Base-by-base conservation (phyloP, 306 rosid genomes). In the Quercus aquifolioides region DNA sequence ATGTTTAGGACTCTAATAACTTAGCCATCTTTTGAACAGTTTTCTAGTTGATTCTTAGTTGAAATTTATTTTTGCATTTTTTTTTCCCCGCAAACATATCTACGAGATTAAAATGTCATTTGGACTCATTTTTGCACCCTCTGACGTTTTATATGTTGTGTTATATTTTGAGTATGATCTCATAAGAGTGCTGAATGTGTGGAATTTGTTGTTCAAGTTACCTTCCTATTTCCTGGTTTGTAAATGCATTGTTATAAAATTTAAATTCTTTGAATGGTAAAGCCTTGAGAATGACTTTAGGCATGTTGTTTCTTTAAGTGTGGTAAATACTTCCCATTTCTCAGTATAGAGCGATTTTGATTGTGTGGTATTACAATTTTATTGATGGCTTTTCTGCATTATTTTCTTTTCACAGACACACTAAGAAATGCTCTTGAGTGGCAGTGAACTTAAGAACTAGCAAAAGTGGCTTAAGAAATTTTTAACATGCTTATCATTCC, bases 341-440 rank as follows among this genome's bases (percentile, higher is more conserved):
- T 60, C 56, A 25, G 64, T 21, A 31, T 46, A 38, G 59, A 51
- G 65, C 23, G 5, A 41, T 52, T 8, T 83, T 51, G 28, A 73
- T 71, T 70, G 49, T 76, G 52, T 64, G 69, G 76, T 49, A 55
- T 51, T 83, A 73, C 35, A 51, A 13, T 72, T 73, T 19, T 58
- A 23, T 11, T 41, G 60, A 49, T 69, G 62, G n/a, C 69, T 41
- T 3, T 31, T 78, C 57, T 26, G 76, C 57, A 63, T 76, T 18
- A 17, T 72, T 79, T 70, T 82, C 74, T 77, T 75, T 70, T 52
- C 46, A 33, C 73, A 54, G 69, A 73, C 55, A 38, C 28, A 41
- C 3, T 41, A n/a, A 9, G 65, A 68, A 35, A 64, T 23, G 8
- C 43, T 69, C 31, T 31, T 78, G 80, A 20, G 5, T 56, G 35